phyloP scores from a whole-genome alignment of 2,329 filamentous ascomycete species.

The Exophiala phaeomuriformis region DNA sequence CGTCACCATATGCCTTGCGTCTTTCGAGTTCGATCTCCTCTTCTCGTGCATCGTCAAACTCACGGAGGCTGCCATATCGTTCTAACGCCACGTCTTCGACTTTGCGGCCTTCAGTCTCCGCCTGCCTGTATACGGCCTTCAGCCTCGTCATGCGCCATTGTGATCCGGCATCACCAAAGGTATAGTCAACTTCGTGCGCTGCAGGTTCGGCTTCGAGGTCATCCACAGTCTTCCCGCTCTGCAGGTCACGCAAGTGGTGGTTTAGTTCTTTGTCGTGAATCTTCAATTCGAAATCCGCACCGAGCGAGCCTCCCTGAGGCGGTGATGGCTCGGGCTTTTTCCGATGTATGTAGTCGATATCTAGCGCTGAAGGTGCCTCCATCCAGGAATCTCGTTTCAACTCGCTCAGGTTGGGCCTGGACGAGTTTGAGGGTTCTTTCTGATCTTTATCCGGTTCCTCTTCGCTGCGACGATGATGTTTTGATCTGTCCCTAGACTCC shows the following conservation, averaged over 20 bases:
- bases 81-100: conserved; percentile 79
- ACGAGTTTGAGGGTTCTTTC: conserved; percentile 30
- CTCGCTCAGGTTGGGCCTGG: conserved; percentile 29
- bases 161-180: conserved; percentile 80
- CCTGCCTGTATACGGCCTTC: conserved; percentile 71
- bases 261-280: conserved; percentile 80
- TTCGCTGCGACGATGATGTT: conserved; percentile 21
- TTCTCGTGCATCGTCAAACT: conserved; percentile 88
- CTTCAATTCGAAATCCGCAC: conserved; percentile 58
- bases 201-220: conserved; percentile 42
- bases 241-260: conserved; percentile 55
- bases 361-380: conserved; percentile 73
- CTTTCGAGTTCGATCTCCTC: conserved; percentile 87
- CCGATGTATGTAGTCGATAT: conserved; percentile 66
- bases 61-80: conserved; percentile 69
- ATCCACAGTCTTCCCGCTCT: conserved; percentile 47
- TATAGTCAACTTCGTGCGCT: conserved; percentile 65
- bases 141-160: conserved; percentile 97
- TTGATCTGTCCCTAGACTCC: conserved; percentile 31
- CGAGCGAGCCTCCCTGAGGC: conserved; percentile 36
- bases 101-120: conserved; percentile 62
- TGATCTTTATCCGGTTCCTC: conserved; percentile 28
- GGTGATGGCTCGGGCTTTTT: conserved; percentile 46
- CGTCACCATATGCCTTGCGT: conserved; percentile 71
- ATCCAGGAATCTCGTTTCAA: conserved; percentile 85